phyloP scores from a whole-genome alignment of 257 asterid genomes.

The Solanum acaule region DNA sequence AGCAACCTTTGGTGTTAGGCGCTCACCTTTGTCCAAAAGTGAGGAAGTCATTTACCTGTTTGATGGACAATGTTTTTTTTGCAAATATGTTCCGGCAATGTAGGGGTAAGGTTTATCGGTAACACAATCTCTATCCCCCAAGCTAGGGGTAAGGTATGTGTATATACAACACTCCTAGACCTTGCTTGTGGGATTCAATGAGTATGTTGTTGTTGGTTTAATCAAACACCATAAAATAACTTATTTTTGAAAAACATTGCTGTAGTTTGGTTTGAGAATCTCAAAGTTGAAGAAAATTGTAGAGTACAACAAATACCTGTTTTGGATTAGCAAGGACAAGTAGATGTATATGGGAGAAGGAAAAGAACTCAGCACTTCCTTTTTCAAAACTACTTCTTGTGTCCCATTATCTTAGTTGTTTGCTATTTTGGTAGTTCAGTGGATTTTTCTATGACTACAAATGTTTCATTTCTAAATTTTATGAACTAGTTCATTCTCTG shows the following conservation, averaged over 20 bases:
- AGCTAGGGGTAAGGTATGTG: too few relatives aligned
- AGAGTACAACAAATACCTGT: neutral
- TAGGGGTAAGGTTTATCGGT: neutral
- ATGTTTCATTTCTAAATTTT: neutral
- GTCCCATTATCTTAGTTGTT: neutral
- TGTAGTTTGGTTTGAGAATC: neutral
- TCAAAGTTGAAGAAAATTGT: neutral
- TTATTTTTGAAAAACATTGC: neutral
- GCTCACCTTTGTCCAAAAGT: neutral
- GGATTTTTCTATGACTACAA: neutral
- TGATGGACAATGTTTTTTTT: too few relatives aligned
- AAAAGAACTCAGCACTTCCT: neutral
- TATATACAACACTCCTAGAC: too few relatives aligned
- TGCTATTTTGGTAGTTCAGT: neutral
- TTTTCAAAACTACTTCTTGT: neutral
- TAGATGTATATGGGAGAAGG: neutral
- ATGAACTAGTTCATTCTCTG: neutral
- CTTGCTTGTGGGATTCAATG: neutral
- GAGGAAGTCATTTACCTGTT: too few relatives aligned
- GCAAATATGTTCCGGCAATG: neutral
- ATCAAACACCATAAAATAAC: neutral
- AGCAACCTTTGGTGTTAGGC: too few relatives aligned
- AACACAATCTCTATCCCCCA: neutral
- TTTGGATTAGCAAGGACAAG: neutral
- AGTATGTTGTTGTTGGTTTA: too few relatives aligned